Conservation (phyloP, 169 alveolate species). For the Plasmodium vinckei region DNA sequence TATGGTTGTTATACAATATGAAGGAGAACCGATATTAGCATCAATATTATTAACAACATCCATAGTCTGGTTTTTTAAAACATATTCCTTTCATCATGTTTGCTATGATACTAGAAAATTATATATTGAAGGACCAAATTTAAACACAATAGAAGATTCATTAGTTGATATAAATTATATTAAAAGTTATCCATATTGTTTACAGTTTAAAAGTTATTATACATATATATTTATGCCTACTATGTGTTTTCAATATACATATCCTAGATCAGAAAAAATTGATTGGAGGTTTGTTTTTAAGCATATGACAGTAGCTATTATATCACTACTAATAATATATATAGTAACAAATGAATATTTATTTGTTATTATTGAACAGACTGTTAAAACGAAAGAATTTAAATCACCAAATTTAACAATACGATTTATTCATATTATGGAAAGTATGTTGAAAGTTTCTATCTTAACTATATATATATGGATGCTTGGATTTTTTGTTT, state of each 20-base stretch:
- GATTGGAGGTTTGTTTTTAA: conserved; percentile 83
- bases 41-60: conserved; percentile 88
- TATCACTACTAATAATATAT: conserved; percentile 83
- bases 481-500: conserved; percentile 92
- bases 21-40: conserved; percentile 89
- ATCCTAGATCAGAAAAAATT: conserved; percentile 87
- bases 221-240: conserved; percentile 93
- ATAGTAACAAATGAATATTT: conserved; percentile 92
- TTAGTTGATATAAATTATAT: conserved; percentile 18
- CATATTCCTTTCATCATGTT: conserved; percentile 92
- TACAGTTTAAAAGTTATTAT: conserved; percentile 85
- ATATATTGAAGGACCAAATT: conserved; percentile 76
- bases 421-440: conserved; percentile 76
- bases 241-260: conserved; percentile 91
- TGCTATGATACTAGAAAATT: conserved; percentile 91
- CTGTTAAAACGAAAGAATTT: conserved; percentile 91
- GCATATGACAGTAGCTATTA: conserved; percentile 80
- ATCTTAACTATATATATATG: conserved; percentile 94
- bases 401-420: conserved; percentile 80
- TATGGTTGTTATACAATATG: conserved; percentile 83
- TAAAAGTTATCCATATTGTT: conserved; percentile 88
- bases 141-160: conserved; percentile 46
- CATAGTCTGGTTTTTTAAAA: conserved; percentile 91
- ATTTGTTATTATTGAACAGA: conserved; percentile 86
- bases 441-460: conserved; percentile 89